Base-by-base conservation (phyloP, 352 stramenopile genomes). In the Globisporangium okanoganense region DNA sequence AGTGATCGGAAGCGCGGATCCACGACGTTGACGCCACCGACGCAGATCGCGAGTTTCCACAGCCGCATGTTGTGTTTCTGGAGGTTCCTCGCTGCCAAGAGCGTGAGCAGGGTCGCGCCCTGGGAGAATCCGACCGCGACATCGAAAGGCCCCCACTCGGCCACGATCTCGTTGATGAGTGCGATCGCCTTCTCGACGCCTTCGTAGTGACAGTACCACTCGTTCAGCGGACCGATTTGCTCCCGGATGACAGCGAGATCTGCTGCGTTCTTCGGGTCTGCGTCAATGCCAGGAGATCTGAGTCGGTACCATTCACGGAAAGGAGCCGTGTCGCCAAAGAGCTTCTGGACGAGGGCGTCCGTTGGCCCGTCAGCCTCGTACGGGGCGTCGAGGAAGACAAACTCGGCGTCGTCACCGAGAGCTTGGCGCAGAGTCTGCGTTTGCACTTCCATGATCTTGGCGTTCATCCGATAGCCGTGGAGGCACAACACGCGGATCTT, bases 301-400 rank as follows among this genome's bases (percentile, higher is more conserved):
- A 22, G 13, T 14, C 81, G 66, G 4, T 66, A 72, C 85, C 85
- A 94, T 61, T 94, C 82, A 63, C 85, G 92, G 64, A 90, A 94
- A 9, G 77, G 72, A 13, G 69, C 73, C 5, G 85, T 73, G 16
- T 84, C 22, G 10, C 65, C 73, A 24, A 88, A 86, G 29, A 85
- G 66, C 18, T 62, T 54, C 38, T 83, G 65, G 38, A 95, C 78
- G 24, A 73, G 56, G 9, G 76, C 58, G 14, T 92, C 81, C 4
- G 75, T 81, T 10, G 69, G 80, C 1, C 83, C 83, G 7, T 68
- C 76, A 2, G 83, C 75, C 57, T 80, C 59, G 41, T 78, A 79
- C 1, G 73, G 72, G 3, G 63, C 84, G 24, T 94, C 79, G 24
- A 94, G 61, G 54, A 83, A 92, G 36, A 88, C 70, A 56, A 87